phyloP scores from a whole-genome alignment of 2,329 filamentous ascomycete species.

The Aureobasidium sp. region DNA sequence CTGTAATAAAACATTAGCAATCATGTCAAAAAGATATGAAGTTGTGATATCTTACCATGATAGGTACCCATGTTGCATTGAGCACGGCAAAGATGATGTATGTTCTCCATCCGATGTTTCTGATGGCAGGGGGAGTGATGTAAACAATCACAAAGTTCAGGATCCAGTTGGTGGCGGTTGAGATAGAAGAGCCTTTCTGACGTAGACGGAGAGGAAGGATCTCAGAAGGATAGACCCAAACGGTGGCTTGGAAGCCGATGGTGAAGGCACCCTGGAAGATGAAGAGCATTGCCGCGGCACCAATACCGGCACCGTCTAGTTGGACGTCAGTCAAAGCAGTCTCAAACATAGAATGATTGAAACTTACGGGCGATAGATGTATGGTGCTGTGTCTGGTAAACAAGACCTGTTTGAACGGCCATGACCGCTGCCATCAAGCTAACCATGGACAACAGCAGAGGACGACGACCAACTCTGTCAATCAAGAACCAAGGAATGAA shows the following conservation, averaged over 20 bases:
- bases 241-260: constrained; percentile 50
- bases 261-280: constrained; percentile 57
- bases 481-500: constrained; percentile 34
- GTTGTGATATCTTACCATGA: constrained; percentile 11
- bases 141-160: constrained; percentile 24
- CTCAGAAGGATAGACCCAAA: constrained; percentile 55
- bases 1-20: neutral
- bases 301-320: constrained; percentile 16
- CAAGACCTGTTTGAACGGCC: constrained; percentile 45
- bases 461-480: constrained; percentile 48
- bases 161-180: constrained; percentile 25
- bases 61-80: constrained; percentile 16
- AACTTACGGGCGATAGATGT: constrained; percentile 18
- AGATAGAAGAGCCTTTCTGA: constrained; percentile 24
- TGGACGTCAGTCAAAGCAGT: neutral
- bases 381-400: constrained; percentile 25
- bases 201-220: constrained; percentile 45
- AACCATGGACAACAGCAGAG: constrained; percentile 44
- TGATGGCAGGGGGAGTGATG: constrained; percentile 54
- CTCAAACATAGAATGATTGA: neutral
- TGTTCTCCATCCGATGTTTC: constrained; percentile 45
- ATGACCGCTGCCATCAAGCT: constrained; percentile 52
- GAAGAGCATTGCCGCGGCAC: constrained; percentile 48
- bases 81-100: constrained; percentile 47
- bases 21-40: neutral